Evolutionary conservation across 1,284 basidiomycete genomes (phyloP), one percentile per base, ranked within the genome.

Genomic region (Puccinia hordei): DNA sequence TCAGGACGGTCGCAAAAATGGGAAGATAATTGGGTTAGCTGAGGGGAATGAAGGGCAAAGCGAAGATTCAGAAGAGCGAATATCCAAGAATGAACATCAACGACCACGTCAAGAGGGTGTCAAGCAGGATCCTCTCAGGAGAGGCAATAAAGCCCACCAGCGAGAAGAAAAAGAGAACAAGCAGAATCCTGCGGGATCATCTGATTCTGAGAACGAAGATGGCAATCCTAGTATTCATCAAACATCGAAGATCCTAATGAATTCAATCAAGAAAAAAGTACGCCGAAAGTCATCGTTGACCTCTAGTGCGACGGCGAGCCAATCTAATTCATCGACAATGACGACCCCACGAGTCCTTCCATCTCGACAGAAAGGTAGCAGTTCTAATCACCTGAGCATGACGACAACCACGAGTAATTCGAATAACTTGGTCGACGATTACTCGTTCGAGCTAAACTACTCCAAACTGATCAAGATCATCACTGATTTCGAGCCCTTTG

Each of bases 401-500:
- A 71, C 68, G 12, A 71, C 68, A 15, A 53, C 49, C 5, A 71
- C 51, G 1, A 72, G 46, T 17, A 5, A 73, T 44, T 73, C 71
- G 12, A 73, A 73, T 27, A 55, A 73, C 53, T 59, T 73, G n/a
- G 55, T 73, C 13, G 49, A 55, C 4, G 94, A 98, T 84, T 97
- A 95, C 84, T 98, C 95, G 38, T 99, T 99, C 85, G 93, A 90
- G 24, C 91, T 98, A 41, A 90, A 94, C 12, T 93, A 93, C 84
- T 95, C 98, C 85, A 90, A 90, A 65, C 89, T 99, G 2, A 91
- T 99, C 1, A 90, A 94, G 86, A 90, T 94, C 82, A 93, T 99
- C 84, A 98, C 95, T 59, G 95, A 98, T 84, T 91, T 95, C 17
- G 92, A 95, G 85, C 94, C 95, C 0, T 98, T 94, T 87, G 93